Evolutionary conservation across 139 green algal species (phyloP).

Genomic region (Coelastrella sp.): DNA sequence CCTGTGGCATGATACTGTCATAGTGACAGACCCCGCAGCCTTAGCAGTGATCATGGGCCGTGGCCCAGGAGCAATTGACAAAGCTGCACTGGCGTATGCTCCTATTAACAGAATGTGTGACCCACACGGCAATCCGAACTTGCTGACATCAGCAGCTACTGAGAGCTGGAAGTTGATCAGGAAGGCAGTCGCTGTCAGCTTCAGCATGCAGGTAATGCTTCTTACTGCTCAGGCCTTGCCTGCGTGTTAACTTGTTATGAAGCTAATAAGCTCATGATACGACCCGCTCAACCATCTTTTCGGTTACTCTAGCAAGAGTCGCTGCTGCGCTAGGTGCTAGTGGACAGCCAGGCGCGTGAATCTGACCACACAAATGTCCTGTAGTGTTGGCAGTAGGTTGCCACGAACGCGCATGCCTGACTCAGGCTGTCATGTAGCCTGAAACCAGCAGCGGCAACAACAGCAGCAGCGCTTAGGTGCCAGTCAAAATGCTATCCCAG

Average conservation of each 20-base stretch:
- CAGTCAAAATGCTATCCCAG: too few relatives aligned
- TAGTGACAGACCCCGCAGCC: constrained; percentile 59
- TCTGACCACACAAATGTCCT: too few relatives aligned
- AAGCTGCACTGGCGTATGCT: constrained; percentile 47
- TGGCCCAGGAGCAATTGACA: constrained; percentile 63
- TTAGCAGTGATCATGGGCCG: constrained; percentile 62
- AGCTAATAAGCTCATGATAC: too few relatives aligned
- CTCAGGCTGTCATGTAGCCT: too few relatives aligned
- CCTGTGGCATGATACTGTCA: constrained; percentile 56
- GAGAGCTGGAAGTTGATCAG: constrained; percentile 64
- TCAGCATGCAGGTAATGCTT: constrained; percentile 51
- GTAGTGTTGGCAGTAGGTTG: too few relatives aligned
- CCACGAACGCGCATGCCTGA: too few relatives aligned
- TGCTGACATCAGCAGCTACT: constrained; percentile 67
- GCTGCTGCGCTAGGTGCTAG: too few relatives aligned
- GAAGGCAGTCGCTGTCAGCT: constrained; percentile 71
- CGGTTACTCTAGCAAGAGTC: too few relatives aligned
- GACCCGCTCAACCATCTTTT: too few relatives aligned
- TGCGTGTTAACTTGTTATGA: too few relatives aligned
- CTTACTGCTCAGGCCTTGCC: background rate
- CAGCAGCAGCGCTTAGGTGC: too few relatives aligned
- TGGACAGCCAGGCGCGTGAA: background rate
- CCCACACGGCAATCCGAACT: constrained; percentile 58
- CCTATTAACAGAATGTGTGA: constrained; percentile 67
- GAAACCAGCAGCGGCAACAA: too few relatives aligned